Evolutionary conservation across 2,329 filamentous ascomycete species (phyloP).

Genomic region (Colletotrichum siamense): DNA sequence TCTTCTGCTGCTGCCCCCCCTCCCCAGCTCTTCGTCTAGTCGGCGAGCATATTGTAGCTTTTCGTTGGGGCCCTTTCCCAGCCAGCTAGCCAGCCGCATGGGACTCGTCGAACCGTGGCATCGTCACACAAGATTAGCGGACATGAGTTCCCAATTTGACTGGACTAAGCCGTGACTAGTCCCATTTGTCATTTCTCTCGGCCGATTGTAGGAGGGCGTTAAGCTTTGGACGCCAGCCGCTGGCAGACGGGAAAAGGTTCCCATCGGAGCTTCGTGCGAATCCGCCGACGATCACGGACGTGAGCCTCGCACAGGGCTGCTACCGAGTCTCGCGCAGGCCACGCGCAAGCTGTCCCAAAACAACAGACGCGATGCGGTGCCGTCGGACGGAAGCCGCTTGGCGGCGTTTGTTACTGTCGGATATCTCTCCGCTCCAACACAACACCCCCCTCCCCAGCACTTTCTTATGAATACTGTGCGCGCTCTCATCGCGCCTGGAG

Average conservation of each 20-base stretch:
- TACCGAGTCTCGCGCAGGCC: neutral
- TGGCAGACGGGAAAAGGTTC: neutral
- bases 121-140: conserved; percentile 19
- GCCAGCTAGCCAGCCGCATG: neutral
- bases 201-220: conserved; percentile 7
- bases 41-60: neutral
- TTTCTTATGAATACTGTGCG: neutral
- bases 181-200: conserved; percentile 9
- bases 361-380: neutral
- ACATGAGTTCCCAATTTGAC: conserved; percentile 13
- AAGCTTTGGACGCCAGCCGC: conserved; percentile 14
- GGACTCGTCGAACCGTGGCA: conserved; percentile 1
- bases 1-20: neutral
- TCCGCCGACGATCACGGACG: neutral
- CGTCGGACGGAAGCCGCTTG: conserved; percentile 17
- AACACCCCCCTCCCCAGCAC: neutral
- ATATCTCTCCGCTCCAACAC: conserved; percentile 17
- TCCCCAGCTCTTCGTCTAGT: neutral
- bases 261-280: neutral
- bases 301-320: conserved; percentile 10
- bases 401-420: conserved; percentile 11
- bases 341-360: neutral
- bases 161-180: neutral
- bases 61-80: neutral
- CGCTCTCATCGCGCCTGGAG: neutral